A percentile compares a stretch with the other conserved stretches of the same genome.
Conservation (phyloP, 2,329 filamentous ascomycete species). For the Claviceps arundinis region DNA sequence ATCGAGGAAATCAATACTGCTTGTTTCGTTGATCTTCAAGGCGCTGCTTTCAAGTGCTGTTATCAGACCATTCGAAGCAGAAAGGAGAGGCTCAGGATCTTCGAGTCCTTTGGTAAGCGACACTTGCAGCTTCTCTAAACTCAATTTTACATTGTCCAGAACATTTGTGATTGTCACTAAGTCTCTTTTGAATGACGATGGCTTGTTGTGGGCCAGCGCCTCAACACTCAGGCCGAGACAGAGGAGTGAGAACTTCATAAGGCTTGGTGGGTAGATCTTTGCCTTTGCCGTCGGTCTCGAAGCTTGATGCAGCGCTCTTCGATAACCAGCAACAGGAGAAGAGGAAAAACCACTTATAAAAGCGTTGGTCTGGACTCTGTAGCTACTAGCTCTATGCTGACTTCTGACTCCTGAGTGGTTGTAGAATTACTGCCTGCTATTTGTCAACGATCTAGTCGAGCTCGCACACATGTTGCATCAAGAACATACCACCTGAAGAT, state of each 20-base stretch:
- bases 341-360: too few relatives aligned
- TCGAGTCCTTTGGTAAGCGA: background rate
- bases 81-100: background rate
- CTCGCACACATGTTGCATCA: background rate
- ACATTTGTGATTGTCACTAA: background rate
- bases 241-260: constrained; percentile 9
- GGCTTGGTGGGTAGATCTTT: background rate
- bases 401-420: background rate
- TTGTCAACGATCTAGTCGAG: background rate
- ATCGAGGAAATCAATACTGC: background rate
- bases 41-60: background rate
- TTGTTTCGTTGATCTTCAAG: background rate
- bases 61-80: background rate
- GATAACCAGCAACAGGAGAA: too few relatives aligned
- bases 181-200: background rate
- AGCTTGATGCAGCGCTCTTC: too few relatives aligned
- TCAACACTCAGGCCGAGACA: background rate
- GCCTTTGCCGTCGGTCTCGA: too few relatives aligned
- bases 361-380: too few relatives aligned
- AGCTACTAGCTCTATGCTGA: too few relatives aligned
- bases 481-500: background rate
- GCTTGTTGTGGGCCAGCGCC: background rate
- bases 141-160: background rate
- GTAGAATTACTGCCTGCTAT: background rate
- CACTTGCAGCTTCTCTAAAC: background rate